Evolutionary conservation across 1,284 basidiomycete genomes (phyloP), one percentile per base, ranked within the genome.

Genomic region (Stygiomarasmius scandens): DNA sequence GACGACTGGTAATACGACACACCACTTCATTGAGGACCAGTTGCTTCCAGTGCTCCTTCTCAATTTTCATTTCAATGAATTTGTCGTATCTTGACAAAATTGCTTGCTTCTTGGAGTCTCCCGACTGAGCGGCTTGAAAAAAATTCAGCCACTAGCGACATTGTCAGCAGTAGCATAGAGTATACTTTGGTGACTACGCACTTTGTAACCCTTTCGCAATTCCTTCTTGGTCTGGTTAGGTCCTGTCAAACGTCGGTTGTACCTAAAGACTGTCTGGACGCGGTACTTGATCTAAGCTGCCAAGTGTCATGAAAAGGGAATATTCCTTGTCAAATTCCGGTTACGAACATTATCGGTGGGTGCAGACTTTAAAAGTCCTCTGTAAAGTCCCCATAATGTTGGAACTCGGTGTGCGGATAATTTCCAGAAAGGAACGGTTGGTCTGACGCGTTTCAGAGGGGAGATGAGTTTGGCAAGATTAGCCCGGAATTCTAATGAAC

Each of bases 381-480:
- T 79, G 69, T 94, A 95, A 9, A 95, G 73, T 0, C 78, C 86
- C 55, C 55, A 57, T 67, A 89, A 70, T 0, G 91, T 93, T 2
- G 93, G 92, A 27, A 86, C 71, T 24, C 87, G 83, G 69, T 96
- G 94, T 0, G 84, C 84, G 0, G 78, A 75, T 43, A 94, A 85
- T 49, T 81, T 69, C 66, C 81, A 93, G 69, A 95, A 93, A 4
- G 90, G 85, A 2, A 83, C 77, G 14, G 77, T 75, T 8, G 88
- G 83, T n/a, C 83, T 78, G 1, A 84, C 74, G 27, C 83, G 81
- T 36, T 80, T 77, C 0, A 90, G 69, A 32, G 80, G 72, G 2
- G 84, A 80, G n/a, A 90, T 64, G n/a, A 82, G 71, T 47, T 69
- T 61, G 0, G 83, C 79, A 25, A 89, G 71, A 12, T 76, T 76